These are phyloP conservation scores for Pseudogymnoascus sp. DNA, from an alignment of 2,329 filamentous ascomycete genomes.

Conservation along the genomic window DNA sequence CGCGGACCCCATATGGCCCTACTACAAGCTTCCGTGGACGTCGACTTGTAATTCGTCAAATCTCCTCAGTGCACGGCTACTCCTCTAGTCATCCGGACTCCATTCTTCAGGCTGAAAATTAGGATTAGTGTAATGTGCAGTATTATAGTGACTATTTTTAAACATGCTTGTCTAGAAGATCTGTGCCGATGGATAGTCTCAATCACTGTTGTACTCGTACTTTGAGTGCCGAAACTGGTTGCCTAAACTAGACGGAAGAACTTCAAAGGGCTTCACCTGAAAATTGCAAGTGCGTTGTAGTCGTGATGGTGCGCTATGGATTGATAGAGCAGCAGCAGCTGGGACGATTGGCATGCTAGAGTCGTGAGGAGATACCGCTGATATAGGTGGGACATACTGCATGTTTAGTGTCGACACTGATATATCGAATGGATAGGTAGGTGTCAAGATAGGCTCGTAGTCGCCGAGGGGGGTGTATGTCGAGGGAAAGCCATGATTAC, in stretches of 20 bases:
- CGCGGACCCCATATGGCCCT: too few relatives aligned
- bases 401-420: background rate
- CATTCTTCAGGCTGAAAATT: constrained; percentile 50
- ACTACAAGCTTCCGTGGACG: background rate
- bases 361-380: background rate
- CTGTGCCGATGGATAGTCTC: constrained; percentile 19
- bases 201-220: constrained; percentile 14
- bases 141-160: constrained; percentile 59
- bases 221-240: constrained; percentile 26
- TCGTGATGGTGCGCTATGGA: constrained; percentile 17
- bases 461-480: background rate
- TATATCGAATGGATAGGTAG: too few relatives aligned
- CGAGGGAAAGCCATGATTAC: constrained; percentile 19
- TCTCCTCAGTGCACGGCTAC: background rate
- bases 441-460: background rate
- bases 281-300: background rate
- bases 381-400: background rate
- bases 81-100: constrained; percentile 26
- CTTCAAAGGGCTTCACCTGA: background rate
- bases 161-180: constrained; percentile 45
- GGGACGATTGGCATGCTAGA: constrained; percentile 12
- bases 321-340: constrained; percentile 22
- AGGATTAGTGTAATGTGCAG: constrained; percentile 58
- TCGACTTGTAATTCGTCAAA: background rate
- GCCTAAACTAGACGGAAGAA: background rate